Base-by-base conservation (phyloP, 495 filamentous ascomycete species). In the Sphaerosporella brunnea region DNA sequence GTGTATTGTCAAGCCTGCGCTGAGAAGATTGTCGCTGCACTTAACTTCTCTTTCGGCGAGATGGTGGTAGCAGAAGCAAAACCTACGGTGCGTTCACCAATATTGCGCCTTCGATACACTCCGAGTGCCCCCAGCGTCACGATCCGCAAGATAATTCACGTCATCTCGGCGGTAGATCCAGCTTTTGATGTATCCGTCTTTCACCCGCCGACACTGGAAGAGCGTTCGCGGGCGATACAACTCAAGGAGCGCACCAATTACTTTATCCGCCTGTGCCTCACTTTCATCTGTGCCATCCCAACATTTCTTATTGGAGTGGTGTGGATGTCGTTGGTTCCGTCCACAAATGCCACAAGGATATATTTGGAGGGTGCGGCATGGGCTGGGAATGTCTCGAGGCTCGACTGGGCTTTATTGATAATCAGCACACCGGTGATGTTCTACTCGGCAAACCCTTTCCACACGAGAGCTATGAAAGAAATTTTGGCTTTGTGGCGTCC, bases 401-500 rank as follows among this genome's bases (percentile, higher is more conserved):
- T 76, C 1, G 79, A 90, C 59, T 84, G 88, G 73, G 73, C 82
- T 4, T 71, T 94, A 0, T 84, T 93, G 55, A 76, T 92, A 50
- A 70, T 90, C 61, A 75, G 85, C 2, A 93, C 90, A 0, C 86
- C 87, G 0, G 79, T 94, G 10, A 92, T 88, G 71, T 82, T 95
- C 55, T 82, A 79, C 53, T 80, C 78, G 0, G 85, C 88, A 0
- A 84, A 94, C 59, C 68, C 84, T 9, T 96, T 95, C 59, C 88
- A 96, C 56, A 59, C 65, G 1, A 73, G 82, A 15, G 80, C 84
- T 0, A 55, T 83, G 18, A 87, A 84, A 59, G 88, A 95, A 55
- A 68, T 96, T 16, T 67, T 68, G 48, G 72, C 78, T 0, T 62
- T 94, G 20, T 96, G 88, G 88, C 69, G 83, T 24, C 75, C 64